Conservation (phyloP, 1,139 yeast genomes). For the Candida tetrigidarum region DNA sequence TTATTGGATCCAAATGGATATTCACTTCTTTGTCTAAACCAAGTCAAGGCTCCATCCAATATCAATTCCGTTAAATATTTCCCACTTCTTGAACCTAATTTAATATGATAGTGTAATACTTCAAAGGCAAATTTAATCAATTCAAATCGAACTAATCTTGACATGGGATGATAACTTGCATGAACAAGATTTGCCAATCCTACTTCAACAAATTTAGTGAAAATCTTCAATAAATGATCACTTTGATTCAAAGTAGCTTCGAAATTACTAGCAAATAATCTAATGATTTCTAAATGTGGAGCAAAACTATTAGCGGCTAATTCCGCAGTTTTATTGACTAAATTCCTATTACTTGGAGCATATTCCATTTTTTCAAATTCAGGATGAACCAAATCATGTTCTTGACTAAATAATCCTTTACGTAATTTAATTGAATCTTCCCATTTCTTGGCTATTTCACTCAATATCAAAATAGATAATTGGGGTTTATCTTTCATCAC, state of each 20-base stretch:
- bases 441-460: constrained; percentile 73
- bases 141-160: constrained; percentile 78
- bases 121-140: constrained; percentile 70
- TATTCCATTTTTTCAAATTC: constrained; percentile 85
- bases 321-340: constrained; percentile 56
- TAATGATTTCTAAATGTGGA: constrained; percentile 73
- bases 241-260: constrained; percentile 81
- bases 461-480: constrained; percentile 61
- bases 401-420: constrained; percentile 69
- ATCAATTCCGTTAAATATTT: constrained; percentile 53
- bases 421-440: constrained; percentile 62
- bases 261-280: constrained; percentile 77
- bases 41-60: constrained; percentile 69
- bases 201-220: constrained; percentile 61
- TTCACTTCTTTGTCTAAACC: constrained; percentile 70
- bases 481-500: constrained; percentile 68
- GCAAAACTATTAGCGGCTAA: constrained; percentile 57
- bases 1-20: constrained; percentile 90
- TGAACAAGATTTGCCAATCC: constrained; percentile 58
- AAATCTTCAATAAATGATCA: constrained; percentile 68
- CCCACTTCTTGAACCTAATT: constrained; percentile 51
- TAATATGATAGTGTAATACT: constrained; percentile 59
- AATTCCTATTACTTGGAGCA: constrained; percentile 75
- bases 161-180: constrained; percentile 84
- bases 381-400: constrained; percentile 61